These are phyloP conservation scores for Spatholobus suberectus DNA, from an alignment of 306 rosid genomes.

Conservation along the genomic window DNA sequence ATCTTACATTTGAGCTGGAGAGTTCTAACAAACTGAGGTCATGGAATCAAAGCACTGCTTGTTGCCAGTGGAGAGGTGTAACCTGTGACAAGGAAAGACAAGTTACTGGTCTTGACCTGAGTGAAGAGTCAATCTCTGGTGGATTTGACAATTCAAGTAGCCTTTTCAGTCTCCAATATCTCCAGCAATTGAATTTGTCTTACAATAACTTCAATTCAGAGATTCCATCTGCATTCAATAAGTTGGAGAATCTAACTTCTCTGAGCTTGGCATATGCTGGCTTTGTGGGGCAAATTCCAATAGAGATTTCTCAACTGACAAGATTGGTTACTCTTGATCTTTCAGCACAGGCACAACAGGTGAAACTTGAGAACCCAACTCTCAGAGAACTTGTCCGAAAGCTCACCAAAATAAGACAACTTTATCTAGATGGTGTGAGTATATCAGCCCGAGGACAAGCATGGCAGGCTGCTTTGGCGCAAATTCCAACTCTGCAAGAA, in stretches of 20 bases:
- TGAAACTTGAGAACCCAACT: background rate
- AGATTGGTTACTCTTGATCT: constrained; percentile 43
- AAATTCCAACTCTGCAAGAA: background rate
- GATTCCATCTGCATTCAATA: constrained; percentile 34
- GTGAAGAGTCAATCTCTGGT: background rate
- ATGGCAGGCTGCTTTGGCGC: constrained; percentile 15
- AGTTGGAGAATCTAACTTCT: constrained; percentile 19
- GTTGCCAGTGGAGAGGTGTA: constrained; percentile 59
- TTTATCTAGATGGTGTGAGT: constrained; percentile 39
- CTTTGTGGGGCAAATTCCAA: background rate
- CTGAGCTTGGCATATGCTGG: background rate
- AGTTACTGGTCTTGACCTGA: constrained; percentile 23
- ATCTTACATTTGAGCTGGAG: background rate
- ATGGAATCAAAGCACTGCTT: constrained; percentile 39
- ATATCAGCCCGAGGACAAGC: constrained; percentile 31
- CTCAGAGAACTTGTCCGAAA: constrained; percentile 30
- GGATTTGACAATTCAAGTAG: background rate
- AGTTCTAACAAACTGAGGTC: background rate
- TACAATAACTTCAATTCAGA: background rate
- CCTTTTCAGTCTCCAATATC: background rate
- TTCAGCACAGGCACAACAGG: too few relatives aligned
- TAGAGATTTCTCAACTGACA: background rate
- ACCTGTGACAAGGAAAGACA: constrained; percentile 32
- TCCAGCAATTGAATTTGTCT: constrained; percentile 8
- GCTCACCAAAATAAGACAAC: constrained; percentile 10